Evolutionary conservation across 139 green algal species (phyloP), one percentile per base, ranked within the genome.

Genomic region (Limnomonas spitsbergensis): DNA sequence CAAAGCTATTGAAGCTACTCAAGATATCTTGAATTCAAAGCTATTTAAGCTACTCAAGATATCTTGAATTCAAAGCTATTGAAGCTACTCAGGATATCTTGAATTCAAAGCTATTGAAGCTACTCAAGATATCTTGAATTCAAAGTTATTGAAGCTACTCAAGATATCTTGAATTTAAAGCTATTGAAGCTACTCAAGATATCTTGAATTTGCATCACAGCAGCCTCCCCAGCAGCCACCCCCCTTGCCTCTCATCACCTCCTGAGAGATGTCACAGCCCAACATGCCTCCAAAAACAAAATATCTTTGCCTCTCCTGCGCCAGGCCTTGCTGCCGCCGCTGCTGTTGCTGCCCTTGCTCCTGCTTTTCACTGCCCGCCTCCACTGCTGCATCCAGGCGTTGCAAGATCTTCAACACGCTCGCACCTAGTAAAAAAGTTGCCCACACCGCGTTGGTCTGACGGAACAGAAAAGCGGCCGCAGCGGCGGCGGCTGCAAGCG

Each of bases 371-470:
- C 47, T 61, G 47, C 47, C 47, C 14, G 14, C 14, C 14, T 29
- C 20, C 20, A 20, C 47, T 61, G 14, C 47, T 61, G 14, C 47
- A 14, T 61, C 47, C 14, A 61, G 47, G 20, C 14, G 14, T 20
- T 20, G 14, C 47, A 61, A 20, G 14, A 29, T 14, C 20, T 27
- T 42, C 31, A 88, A 75, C 36, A 80, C 40, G 2, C 79, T 66
- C 35, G 77, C 73, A 2, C 81, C 83, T 38, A 90, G 37, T 24
- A 90, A 82, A 75, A 97, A 97, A 0, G 83, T 83, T 1, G 89
- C 85, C 95, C 95, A 98, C 27, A 98, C 92, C 1, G 88, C 93
- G 79, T 98, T 98, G 14, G 94, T 98, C 82, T 98, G 95, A 38
- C 95, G 83, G 76, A 94, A 90, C 0, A 86, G 32, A 4, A 95